Evolutionary conservation across 805 yeast genomes (phyloP).

Genomic region (Metschnikowia peoriensis): DNA sequence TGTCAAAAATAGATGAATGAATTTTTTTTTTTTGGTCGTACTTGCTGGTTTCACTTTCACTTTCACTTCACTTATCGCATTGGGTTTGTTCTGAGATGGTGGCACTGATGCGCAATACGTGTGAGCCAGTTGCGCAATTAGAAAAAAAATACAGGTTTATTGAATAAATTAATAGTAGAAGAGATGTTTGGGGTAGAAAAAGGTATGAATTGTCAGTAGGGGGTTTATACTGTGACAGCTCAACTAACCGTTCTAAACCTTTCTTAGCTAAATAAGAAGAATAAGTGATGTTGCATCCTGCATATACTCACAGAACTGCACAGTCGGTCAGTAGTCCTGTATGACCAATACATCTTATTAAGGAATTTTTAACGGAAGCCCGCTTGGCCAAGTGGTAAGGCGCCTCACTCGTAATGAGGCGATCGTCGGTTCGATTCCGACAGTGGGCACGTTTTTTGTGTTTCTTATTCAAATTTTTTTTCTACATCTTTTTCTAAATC

Average conservation of each 20-base stretch:
- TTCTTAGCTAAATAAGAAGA: too few species aligned
- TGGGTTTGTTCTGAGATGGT: neutral
- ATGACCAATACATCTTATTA: neutral
- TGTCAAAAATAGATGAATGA: neutral
- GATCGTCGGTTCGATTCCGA: constrained; percentile 54
- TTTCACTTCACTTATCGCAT: neutral
- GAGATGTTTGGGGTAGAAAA: too few species aligned
- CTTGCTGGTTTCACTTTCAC: neutral
- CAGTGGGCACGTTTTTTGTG: constrained; percentile 39
- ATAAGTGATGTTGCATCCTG: too few species aligned
- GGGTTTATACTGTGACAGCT: too few species aligned
- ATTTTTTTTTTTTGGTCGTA: neutral
- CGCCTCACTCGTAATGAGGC: constrained; percentile 55
- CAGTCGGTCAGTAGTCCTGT: neutral
- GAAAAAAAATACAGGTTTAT: neutral
- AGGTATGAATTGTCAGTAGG: too few species aligned
- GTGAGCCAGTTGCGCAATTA: neutral
- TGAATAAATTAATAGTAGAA: too few species aligned
- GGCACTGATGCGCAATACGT: neutral
- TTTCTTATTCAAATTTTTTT: too few species aligned
- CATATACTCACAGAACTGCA: neutral
- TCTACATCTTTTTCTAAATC: neutral
- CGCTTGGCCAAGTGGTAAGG: constrained; percentile 55
- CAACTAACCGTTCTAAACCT: too few species aligned
- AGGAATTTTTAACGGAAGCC: constrained; percentile 22